Evolutionary conservation across 371 early-diverging fungal species (phyloP).

Genomic region (Mucor lusitanicus): DNA sequence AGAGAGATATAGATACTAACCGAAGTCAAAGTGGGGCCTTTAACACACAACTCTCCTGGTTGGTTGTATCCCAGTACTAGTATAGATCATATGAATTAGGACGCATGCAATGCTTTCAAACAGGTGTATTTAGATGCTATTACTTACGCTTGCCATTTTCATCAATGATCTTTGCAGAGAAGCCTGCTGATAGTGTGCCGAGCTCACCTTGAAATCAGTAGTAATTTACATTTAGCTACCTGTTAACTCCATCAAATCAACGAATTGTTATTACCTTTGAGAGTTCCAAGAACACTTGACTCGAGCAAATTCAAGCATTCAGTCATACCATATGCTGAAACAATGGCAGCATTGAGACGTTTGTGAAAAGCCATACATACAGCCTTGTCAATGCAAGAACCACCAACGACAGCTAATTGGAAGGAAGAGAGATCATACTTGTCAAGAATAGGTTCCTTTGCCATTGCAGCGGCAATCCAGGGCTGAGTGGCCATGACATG

Average conservation of each 20-base stretch:
- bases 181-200: constrained; percentile 53
- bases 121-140: background rate
- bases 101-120: background rate
- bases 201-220: background rate
- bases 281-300: constrained; percentile 11
- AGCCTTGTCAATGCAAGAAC: constrained; percentile 49
- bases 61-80: constrained; percentile 25
- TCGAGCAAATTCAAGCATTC: constrained; percentile 17
- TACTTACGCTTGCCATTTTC: constrained; percentile 51
- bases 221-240: background rate
- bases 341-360: constrained; percentile 34
- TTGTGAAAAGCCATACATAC: constrained; percentile 15
- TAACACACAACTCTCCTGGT: constrained; percentile 74
- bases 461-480: constrained; percentile 67
- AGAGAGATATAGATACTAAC: constrained; percentile 1
- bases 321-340: constrained; percentile 33
- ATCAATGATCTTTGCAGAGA: constrained; percentile 71
- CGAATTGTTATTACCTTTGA: constrained; percentile 34
- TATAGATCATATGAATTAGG: too few relatives aligned
- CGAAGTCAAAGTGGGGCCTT: constrained; percentile 80
- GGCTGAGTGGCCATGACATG: constrained; percentile 71
- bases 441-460: constrained; percentile 63
- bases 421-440: constrained; percentile 70
- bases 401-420: constrained; percentile 63
- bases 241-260: background rate